A percentile compares a stretch with the other conserved stretches of the same genome.
phyloP scores from a whole-genome alignment of 305 asterid genomes.

The Rubia peregrina region DNA sequence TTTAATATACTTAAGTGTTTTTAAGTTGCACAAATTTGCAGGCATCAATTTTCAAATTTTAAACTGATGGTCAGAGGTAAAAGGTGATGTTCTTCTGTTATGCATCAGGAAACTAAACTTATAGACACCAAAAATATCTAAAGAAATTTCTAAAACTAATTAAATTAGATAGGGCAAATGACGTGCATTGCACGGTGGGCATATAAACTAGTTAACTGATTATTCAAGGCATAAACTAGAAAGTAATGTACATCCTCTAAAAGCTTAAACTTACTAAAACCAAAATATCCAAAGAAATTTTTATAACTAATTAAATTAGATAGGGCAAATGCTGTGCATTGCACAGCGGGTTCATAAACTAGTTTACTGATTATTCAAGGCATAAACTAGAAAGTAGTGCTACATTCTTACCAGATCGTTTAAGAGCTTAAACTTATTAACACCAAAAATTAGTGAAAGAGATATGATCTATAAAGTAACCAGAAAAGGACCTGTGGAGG shows the following conservation, averaged over 20 bases:
- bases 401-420: neutral
- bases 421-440: slow-evolving; percentile 4
- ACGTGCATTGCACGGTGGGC: too few species aligned
- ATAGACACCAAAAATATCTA: neutral
- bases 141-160: neutral
- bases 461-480: neutral
- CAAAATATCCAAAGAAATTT: neutral
- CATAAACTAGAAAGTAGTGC: neutral
- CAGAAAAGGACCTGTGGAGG: neutral
- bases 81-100: neutral
- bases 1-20: neutral
- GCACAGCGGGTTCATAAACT: too few species aligned
- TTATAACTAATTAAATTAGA: too few species aligned
- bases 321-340: too few species aligned
- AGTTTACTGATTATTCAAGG: neutral
- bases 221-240: neutral
- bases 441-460: slow-evolving; percentile 1
- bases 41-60: neutral
- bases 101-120: neutral
- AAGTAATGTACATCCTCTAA: neutral
- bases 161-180: too few species aligned
- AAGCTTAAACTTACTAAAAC: neutral
- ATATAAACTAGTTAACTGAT: too few species aligned
- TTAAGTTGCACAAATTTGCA: neutral
- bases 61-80: neutral